Conservation (phyloP, 2,329 filamentous ascomycete species). For the Dactylellina haptotyla region DNA sequence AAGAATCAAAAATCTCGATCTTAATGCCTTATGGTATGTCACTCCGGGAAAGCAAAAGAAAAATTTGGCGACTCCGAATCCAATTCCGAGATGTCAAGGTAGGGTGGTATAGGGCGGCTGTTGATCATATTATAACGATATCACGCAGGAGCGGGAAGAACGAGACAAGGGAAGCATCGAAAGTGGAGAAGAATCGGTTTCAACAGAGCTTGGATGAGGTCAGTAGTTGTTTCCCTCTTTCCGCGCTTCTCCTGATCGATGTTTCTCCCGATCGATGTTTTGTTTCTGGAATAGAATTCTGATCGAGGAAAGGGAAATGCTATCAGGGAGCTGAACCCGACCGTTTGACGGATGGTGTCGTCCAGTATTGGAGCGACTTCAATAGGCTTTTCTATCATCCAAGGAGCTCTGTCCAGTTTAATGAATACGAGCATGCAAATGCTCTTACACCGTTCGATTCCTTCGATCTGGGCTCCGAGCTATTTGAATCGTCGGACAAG, state of each 20-base stretch:
- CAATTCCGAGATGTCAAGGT: not conserved
- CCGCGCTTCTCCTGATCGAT: not conserved
- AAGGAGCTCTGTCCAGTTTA: slow-evolving; percentile 83
- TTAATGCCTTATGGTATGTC: slow-evolving; percentile 64
- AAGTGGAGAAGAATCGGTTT: slow-evolving; percentile 44
- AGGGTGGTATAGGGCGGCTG: not conserved
- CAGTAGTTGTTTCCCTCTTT: slow-evolving; percentile 6
- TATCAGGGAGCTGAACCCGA: slow-evolving; percentile 71
- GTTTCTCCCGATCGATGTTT: not conserved
- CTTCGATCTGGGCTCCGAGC: slow-evolving; percentile 76
- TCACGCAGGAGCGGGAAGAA: slow-evolving; percentile 43
- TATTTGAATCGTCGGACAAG: slow-evolving; percentile 77
- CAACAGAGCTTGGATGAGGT: slow-evolving; percentile 48
- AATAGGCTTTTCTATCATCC: slow-evolving; percentile 93
- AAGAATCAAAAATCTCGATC: slow-evolving; percentile 60
- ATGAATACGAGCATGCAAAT: slow-evolving; percentile 86
- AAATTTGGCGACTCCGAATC: not conserved
- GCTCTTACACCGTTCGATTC: slow-evolving; percentile 82
- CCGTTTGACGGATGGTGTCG: slow-evolving; percentile 72
- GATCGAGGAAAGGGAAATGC: too few relatives aligned
- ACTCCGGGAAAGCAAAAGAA: too few relatives aligned
- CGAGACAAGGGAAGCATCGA: slow-evolving; percentile 31
- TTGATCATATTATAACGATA: slow-evolving; percentile 8
- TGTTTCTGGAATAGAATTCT: slow-evolving; percentile 8
- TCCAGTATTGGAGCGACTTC: slow-evolving; percentile 98